phyloP scores from a whole-genome alignment of 495 filamentous ascomycete genomes.

The Penicillium taxi region DNA sequence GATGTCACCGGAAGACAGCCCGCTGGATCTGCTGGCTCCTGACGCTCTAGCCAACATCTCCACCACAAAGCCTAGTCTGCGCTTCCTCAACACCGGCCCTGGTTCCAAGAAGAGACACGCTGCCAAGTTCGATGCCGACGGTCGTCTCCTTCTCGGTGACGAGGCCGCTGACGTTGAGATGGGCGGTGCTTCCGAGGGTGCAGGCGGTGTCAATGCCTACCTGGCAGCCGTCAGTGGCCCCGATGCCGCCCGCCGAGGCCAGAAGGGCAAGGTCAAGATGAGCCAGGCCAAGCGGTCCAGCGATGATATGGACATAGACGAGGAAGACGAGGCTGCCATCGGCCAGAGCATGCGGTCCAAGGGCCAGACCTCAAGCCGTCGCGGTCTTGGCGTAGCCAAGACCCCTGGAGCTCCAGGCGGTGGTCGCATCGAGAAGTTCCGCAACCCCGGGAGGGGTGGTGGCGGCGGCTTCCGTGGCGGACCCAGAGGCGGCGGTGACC shows the following conservation, averaged over 20 bases:
- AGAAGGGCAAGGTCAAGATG: slow-evolving; percentile 83
- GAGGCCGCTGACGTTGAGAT: slow-evolving; percentile 51
- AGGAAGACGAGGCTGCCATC: slow-evolving; percentile 26
- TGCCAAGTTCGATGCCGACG: slow-evolving; percentile 70
- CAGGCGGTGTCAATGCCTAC: slow-evolving; percentile 73
- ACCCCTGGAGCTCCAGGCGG: slow-evolving; percentile 33
- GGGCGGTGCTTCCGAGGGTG: slow-evolving; percentile 45
- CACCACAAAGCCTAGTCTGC: slow-evolving; percentile 67
- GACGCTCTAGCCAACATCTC: slow-evolving; percentile 89
- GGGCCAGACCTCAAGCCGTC: slow-evolving; percentile 19
- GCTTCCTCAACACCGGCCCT: slow-evolving; percentile 37
- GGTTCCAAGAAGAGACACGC: slow-evolving; percentile 40
- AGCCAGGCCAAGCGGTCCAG: slow-evolving; percentile 50
- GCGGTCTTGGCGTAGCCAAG: slow-evolving; percentile 42
- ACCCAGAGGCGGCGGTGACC: slow-evolving; percentile 10
- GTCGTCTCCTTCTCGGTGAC: slow-evolving; percentile 74
- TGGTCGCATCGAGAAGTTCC: slow-evolving; percentile 32
- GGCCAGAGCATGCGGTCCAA: slow-evolving; percentile 19
- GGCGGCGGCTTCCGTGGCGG: slow-evolving; percentile 12
- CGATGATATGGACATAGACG: slow-evolving; percentile 66
- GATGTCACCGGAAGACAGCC: slow-evolving; percentile 70
- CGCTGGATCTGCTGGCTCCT: slow-evolving; percentile 83
- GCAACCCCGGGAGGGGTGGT: slow-evolving; percentile 21
- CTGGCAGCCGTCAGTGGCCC: slow-evolving; percentile 81
- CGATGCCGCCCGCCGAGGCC: slow-evolving; percentile 72